Evolutionary conservation across 208 protist genomes (phyloP), one percentile per base, ranked within the genome.

Genomic region (Wallacemonas sp.): DNA sequence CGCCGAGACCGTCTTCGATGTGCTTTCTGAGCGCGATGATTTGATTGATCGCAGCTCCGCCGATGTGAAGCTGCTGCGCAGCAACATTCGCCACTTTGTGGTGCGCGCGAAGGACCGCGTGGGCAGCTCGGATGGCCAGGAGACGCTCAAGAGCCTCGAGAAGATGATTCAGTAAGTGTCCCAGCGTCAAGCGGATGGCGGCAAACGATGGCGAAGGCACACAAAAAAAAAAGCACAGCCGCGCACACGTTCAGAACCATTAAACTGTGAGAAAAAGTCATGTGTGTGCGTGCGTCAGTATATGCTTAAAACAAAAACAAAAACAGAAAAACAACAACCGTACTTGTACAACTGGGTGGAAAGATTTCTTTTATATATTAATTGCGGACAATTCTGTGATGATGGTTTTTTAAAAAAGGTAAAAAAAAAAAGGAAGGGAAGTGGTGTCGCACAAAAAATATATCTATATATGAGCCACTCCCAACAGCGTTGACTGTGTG

Each of bases 11-110:
- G 44, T 87, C 1, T 72, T 89, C 33, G 89, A 95, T 61, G 72
- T 93, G 38, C 61, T 95, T 38, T 85, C 82, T 0, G 89, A 95
- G 67, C 77, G 76, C 39, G 78, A 89, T 12, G 52, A 73, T n/a
- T 25, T 95, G 16, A 62, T 83, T 8, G 66, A 65, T 28, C 63
- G 49, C 33, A 75, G 65, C 44, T 76, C 77, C 38, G 81, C 74
- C 10, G 68, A 67, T 70, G 76, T 33, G 42, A 77, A 79, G 82
- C 76, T 76, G 23, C 76, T 77, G 29, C 76, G 52, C 33, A 81
- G 65, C 65, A 69, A 86, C 49, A 66, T 95, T 36, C 76, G 81
- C 26, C 74, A 82, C 61, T 79, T 95, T 61, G 68, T 82, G 22
- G 16, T 48, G 2, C 65, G 75, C 3, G 71, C 72, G 31, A 74